Conservation (phyloP, 306 rosid genomes). For the Ormosia emarginata region DNA sequence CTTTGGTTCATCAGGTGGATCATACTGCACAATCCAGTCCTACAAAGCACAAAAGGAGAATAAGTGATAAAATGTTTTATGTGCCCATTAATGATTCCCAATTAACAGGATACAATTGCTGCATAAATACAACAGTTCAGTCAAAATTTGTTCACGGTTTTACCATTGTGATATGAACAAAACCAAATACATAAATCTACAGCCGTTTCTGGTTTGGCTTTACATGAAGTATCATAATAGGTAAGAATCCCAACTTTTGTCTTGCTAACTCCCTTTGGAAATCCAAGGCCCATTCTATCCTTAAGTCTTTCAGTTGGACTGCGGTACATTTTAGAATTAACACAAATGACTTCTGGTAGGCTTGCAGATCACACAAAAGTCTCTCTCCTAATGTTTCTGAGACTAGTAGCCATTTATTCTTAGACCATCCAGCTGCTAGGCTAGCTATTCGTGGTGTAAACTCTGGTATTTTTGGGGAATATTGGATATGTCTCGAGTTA, state of each 20-base stretch:
- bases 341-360: not conserved
- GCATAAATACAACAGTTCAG: not conserved
- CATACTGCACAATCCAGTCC: slow-evolving; percentile 99
- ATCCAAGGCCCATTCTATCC: not conserved
- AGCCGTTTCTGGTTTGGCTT: not conserved
- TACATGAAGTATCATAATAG: not conserved
- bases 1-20: slow-evolving; percentile 99
- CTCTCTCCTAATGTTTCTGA: not conserved
- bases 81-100: not conserved
- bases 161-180: not conserved
- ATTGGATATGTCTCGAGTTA: not conserved
- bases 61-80: not conserved
- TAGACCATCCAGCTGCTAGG: not conserved
- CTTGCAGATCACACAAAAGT: not conserved
- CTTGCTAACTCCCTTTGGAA: not conserved
- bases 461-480: not conserved
- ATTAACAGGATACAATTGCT: not conserved
- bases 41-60: slow-evolving; percentile 32
- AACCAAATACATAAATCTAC: not conserved
- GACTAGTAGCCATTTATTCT: not conserved
- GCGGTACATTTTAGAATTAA: not conserved
- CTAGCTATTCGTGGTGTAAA: not conserved
- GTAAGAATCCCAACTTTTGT: not conserved
- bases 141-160: not conserved
- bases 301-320: not conserved